Base-by-base conservation (phyloP, 306 rosid species). In the Cajanus cajan region DNA sequence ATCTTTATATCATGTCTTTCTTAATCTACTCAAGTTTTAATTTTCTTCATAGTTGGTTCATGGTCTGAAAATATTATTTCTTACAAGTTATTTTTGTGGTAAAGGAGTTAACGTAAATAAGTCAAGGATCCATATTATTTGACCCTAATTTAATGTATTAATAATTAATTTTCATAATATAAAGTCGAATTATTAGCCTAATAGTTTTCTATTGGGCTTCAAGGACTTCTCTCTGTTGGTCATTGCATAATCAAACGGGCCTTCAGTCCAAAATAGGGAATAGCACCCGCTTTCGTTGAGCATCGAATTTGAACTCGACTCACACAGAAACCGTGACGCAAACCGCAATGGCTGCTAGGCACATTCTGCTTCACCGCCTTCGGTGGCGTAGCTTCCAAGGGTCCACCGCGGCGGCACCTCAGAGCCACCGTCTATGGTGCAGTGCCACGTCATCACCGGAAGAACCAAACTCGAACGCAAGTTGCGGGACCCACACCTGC, bases 321-420 rank as follows among this genome's bases (percentile, higher is more conserved):
- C 67, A 61, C 39, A 11, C 24, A 22, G 2, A 7, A 5, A 18
- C 58, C 18, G 9, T 5, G 33, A 24, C 37, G 2, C 36, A 3
- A 4, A 14, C 41, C 4, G 12, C 13, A 44, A 89, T 91, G 94
- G 90, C 87, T 7, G 64, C 83, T 73, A 80, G 48, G 37, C 8
- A 28, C 28, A 4, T 64, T 59, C 81, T 87, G 43, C 78, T 85
- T 66, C 84, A 81, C 73, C 83, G 90, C 52, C 52, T 64, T 57
- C 86, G 85, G 7, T 61, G 80, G 47, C 82, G 22, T 8, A 61
- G 70, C 68, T 68, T 28, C 68, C 83, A 61, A 21, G 57, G 80
- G 1, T 61, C 74, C 8, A 18, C 83, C 68, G 24, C 65, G 2
- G 67, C 55, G 19, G 66, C 75, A 19, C 39, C 81, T 55, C 69